Conservation (phyloP, 1,284 basidiomycete species). For the Malassezia caprae region DNA sequence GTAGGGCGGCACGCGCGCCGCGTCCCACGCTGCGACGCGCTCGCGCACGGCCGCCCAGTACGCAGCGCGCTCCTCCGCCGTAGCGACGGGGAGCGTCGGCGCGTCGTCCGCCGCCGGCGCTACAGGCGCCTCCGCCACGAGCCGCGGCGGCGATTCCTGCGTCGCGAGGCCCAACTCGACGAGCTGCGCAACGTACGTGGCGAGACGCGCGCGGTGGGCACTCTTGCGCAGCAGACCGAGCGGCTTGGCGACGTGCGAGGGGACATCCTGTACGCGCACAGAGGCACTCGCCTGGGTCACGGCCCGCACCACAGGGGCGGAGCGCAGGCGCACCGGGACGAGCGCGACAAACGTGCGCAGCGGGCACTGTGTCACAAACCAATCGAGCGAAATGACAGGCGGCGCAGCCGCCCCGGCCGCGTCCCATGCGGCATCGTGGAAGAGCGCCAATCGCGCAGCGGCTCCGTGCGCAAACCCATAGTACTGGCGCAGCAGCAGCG, state of each 20-base stretch:
- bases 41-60: slow-evolving; percentile 8
- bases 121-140: neutral
- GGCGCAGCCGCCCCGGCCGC: neutral
- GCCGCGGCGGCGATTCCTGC: neutral
- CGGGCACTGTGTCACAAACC: slow-evolving; percentile 28
- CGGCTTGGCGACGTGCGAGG: slow-evolving; percentile 14
- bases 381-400: slow-evolving; percentile 18
- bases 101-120: neutral
- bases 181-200: slow-evolving; percentile 13
- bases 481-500: slow-evolving; percentile 22
- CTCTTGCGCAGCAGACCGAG: slow-evolving; percentile 15
- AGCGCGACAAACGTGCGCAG: slow-evolving; percentile 19
- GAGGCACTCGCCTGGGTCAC: slow-evolving; percentile 5
- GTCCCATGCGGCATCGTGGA: slow-evolving; percentile 17
- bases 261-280: slow-evolving; percentile 13
- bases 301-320: slow-evolving; percentile 12
- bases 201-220: slow-evolving; percentile 4
- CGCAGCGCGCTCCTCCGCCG: neutral
- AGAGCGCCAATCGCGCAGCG: slow-evolving; percentile 25
- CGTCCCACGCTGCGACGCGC: neutral
- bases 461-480: slow-evolving; percentile 23
- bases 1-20: neutral
- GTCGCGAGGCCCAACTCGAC: slow-evolving; percentile 2
- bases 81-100: neutral
- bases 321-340: slow-evolving; percentile 13